Percentiles rank a stretch among this genome's conserved stretches.
Conservation (phyloP, 371 early-diverging fungal genomes). For the Funneliformis caledonium region DNA sequence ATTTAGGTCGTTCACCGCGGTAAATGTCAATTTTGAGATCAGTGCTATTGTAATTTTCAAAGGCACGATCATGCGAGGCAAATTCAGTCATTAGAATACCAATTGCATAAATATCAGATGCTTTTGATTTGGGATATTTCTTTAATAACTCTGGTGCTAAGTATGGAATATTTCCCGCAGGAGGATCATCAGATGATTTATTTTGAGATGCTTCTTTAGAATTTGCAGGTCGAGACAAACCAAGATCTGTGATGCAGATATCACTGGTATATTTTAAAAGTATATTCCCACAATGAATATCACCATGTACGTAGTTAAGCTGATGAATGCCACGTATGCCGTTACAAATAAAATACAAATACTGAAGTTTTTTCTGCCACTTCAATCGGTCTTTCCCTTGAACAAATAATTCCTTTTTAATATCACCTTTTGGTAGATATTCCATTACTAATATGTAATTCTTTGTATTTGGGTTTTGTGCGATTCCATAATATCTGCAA, state of each 20-base stretch:
- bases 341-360: no score
- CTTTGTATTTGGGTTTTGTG: background rate
- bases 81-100: background rate
- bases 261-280: background rate
- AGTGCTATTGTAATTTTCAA: background rate
- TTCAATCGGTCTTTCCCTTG: no score
- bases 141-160: background rate
- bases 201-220: background rate
- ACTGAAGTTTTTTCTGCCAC: no score
- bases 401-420: background rate
- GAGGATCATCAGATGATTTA: background rate
- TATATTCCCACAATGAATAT: constrained; percentile 12
- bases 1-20: background rate
- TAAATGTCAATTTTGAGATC: background rate
- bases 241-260: background rate
- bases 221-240: constrained; percentile 4
- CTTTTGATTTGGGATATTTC: background rate
- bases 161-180: background rate
- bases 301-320: background rate
- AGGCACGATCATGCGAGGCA: background rate
- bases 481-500: background rate
- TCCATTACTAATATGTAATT: background rate
- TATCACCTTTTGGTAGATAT: background rate
- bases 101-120: constrained; percentile 15
- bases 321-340: background rate